Conservation (phyloP, 495 filamentous ascomycete genomes). For the Amphirosellinia nigrospora region DNA sequence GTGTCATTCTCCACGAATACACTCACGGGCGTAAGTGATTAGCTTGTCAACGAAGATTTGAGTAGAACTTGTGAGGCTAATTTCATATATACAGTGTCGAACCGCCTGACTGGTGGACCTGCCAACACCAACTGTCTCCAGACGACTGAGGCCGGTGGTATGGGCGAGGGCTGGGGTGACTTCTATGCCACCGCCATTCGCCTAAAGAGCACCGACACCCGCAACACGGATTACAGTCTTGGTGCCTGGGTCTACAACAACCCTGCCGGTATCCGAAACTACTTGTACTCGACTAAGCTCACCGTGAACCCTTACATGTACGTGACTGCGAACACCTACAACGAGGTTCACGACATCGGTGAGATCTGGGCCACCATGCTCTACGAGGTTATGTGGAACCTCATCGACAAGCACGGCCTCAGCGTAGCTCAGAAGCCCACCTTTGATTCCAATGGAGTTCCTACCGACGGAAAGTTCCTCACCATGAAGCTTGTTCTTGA, state of each 20-base stretch:
- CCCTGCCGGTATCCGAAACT: constrained; percentile 51
- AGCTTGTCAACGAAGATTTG: neutral
- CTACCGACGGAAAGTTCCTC: constrained; percentile 56
- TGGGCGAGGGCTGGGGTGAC: constrained; percentile 63
- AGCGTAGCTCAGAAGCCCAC: constrained; percentile 47
- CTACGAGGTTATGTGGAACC: constrained; percentile 60
- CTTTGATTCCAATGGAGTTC: constrained; percentile 52
- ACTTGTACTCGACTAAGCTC: constrained; percentile 58
- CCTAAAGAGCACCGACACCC: constrained; percentile 53
- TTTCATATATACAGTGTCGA: constrained; percentile 44
- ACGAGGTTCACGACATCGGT: constrained; percentile 53
- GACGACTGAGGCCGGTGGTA: constrained; percentile 53
- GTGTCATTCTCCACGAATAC: constrained; percentile 57
- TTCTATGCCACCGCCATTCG: constrained; percentile 59
- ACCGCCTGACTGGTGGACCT: constrained; percentile 63
- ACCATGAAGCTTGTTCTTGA: constrained; percentile 59
- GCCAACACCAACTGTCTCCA: constrained; percentile 54
- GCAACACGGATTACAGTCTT: constrained; percentile 51
- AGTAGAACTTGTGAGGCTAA: neutral
- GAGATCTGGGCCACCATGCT: constrained; percentile 60
- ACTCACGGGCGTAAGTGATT: constrained; percentile 46
- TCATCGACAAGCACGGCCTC: constrained; percentile 59
- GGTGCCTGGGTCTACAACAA: constrained; percentile 53
- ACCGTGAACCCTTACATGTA: constrained; percentile 55
- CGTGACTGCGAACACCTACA: constrained; percentile 45